phyloP scores from a whole-genome alignment of 164 flowering plant genomes.

The Liriodendron chinense region DNA sequence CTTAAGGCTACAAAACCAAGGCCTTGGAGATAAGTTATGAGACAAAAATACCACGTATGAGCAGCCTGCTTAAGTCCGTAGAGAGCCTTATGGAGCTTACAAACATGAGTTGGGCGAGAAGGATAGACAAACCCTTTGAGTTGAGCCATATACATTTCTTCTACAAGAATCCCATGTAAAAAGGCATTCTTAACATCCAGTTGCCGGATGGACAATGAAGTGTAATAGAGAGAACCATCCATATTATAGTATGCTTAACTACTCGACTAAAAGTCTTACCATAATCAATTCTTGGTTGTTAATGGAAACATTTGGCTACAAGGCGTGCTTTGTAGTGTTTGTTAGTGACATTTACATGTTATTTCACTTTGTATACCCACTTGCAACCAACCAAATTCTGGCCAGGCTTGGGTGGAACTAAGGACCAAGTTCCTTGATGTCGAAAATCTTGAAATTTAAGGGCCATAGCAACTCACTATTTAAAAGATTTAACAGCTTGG shows the following conservation, averaged over 20 bases:
- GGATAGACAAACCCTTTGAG: not conserved
- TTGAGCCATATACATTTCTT: not conserved
- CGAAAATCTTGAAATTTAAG: not conserved
- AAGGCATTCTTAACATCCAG: not conserved
- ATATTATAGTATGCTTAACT: not conserved
- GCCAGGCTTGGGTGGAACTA: not conserved
- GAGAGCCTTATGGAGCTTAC: not conserved
- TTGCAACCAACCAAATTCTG: not conserved
- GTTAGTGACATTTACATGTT: not conserved
- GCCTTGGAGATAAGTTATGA: not conserved
- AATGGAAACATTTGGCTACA: not conserved
- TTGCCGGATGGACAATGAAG: not conserved
- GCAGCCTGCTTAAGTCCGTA: slow-evolving; percentile 1
- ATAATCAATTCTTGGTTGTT: not conserved
- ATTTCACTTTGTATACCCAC: slow-evolving; percentile 3
- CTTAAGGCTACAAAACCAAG: not conserved
- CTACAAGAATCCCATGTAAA: not conserved
- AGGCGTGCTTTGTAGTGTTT: not conserved
- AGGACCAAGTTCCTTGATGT: not conserved
- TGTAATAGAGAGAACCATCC: not conserved
- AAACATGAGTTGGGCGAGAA: not conserved
- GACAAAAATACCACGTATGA: not conserved
- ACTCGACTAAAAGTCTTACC: slow-evolving; percentile 4
- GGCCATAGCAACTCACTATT: not conserved
- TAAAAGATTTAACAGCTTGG: not conserved